These are phyloP conservation scores for Fusarium udum DNA, from an alignment of 2,329 filamentous ascomycete species.

Conservation along the genomic window DNA sequence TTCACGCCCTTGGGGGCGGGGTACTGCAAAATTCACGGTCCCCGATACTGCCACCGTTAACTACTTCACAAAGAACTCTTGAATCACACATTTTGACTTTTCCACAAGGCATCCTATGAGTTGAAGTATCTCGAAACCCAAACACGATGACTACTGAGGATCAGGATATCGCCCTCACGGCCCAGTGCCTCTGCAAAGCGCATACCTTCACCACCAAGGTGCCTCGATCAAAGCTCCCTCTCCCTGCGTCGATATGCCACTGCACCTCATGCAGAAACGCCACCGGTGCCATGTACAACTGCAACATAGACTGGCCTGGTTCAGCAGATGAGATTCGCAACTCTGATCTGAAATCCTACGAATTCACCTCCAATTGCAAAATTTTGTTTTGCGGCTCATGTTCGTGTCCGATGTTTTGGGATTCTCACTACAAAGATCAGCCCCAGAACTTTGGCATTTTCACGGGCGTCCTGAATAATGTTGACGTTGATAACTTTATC, in stretches of 20 bases:
- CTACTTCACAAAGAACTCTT: background rate
- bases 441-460: constrained; percentile 44
- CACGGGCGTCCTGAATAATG: constrained; percentile 51
- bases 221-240: constrained; percentile 50
- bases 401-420: constrained; percentile 56
- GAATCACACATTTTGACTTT: background rate
- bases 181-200: constrained; percentile 56
- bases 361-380: constrained; percentile 47
- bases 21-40: constrained; percentile 2
- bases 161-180: constrained; percentile 29
- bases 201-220: constrained; percentile 52
- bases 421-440: constrained; percentile 1
- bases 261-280: constrained; percentile 60
- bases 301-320: constrained; percentile 32
- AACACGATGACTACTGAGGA: background rate
- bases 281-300: constrained; percentile 55
- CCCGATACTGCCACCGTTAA: background rate
- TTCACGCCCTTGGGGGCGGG: constrained; percentile 19
- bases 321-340: constrained; percentile 7
- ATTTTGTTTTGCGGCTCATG: constrained; percentile 57
- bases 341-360: constrained; percentile 49
- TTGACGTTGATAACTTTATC: constrained; percentile 43
- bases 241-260: constrained; percentile 56
- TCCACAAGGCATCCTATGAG: background rate
- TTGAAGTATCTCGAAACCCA: accelerated